These are phyloP conservation scores for Apiospora sp. DNA, from an alignment of 2,329 filamentous ascomycete genomes.

Conservation along the genomic window DNA sequence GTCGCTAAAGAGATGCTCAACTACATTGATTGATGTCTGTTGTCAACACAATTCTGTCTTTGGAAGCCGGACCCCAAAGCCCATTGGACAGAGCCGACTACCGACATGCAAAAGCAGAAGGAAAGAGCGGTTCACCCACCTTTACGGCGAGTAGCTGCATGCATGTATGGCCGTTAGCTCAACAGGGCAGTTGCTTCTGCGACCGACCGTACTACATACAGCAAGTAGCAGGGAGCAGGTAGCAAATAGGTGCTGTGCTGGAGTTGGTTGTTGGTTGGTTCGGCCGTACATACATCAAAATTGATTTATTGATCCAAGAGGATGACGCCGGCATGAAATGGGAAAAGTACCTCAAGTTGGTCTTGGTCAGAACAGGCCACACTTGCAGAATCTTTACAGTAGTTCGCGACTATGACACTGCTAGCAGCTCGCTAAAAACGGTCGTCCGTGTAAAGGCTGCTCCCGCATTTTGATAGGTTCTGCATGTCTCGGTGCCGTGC, in stretches of 20 bases:
- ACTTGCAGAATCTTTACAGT: conserved; percentile 12
- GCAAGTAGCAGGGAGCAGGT: not conserved
- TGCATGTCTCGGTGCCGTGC: not conserved
- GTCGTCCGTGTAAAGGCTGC: conserved; percentile 6
- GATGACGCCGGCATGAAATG: not conserved
- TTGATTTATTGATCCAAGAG: conserved; percentile 8
- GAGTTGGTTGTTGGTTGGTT: not conserved
- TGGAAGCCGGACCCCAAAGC: not conserved
- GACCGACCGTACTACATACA: not conserved
- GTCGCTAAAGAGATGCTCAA: not conserved
- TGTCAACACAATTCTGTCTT: not conserved
- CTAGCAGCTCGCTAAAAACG: conserved; percentile 11
- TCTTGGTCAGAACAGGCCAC: conserved; percentile 6
- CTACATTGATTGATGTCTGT: not conserved
- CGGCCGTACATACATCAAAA: not conserved
- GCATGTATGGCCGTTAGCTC: not conserved
- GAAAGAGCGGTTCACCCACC: conserved; percentile 10
- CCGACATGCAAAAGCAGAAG: conserved; percentile 20
- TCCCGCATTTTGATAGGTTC: conserved; percentile 21
- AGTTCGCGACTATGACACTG: conserved; percentile 11
- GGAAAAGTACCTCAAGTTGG: not conserved
- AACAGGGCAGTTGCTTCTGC: conserved; percentile 18
- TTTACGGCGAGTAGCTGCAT: conserved; percentile 19
- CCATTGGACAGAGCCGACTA: conserved; percentile 21
- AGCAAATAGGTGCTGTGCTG: not conserved